Evolutionary conservation across 257 asterid species (phyloP).

Genomic region (Thymus quinquecostatus): DNA sequence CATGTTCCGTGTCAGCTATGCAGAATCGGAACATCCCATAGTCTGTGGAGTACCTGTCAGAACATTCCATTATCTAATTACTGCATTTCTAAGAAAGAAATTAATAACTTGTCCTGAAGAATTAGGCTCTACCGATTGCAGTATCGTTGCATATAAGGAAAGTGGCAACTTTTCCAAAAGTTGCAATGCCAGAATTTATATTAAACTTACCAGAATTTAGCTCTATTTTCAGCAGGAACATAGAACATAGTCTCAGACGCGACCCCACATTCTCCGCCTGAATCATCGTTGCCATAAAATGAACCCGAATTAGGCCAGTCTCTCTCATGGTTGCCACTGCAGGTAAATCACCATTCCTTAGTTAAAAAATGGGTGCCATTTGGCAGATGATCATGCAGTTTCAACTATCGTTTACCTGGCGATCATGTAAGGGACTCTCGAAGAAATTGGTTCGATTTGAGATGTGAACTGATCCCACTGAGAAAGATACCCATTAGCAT

Average conservation of each 20-base stretch:
- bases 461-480: slow-evolving; percentile 98
- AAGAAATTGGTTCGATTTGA: slow-evolving; percentile 84
- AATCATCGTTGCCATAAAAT: slow-evolving; percentile 69
- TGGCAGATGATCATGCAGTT: neutral
- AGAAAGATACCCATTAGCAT: slow-evolving; percentile 86
- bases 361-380: neutral
- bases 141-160: no score
- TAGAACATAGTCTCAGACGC: slow-evolving; percentile 76
- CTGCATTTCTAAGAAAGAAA: neutral
- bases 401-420: slow-evolving; percentile 58
- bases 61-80: neutral
- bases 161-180: neutral
- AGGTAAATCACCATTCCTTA: slow-evolving; percentile 21
- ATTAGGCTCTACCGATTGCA: no score
- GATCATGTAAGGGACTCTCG: slow-evolving; percentile 89
- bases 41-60: slow-evolving; percentile 73
- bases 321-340: slow-evolving; percentile 96
- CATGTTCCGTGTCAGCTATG: slow-evolving; percentile 83
- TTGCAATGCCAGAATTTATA: neutral
- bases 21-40: slow-evolving; percentile 94
- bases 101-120: neutral
- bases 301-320: slow-evolving; percentile 97
- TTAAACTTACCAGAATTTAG: slow-evolving; percentile 75
- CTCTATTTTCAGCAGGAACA: slow-evolving; percentile 91
- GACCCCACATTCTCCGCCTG: slow-evolving; percentile 99